A percentile compares a stretch with the other conserved stretches of the same genome.
These are phyloP conservation scores for Penicillium verhagenii DNA, from an alignment of 495 filamentous ascomycete genomes.

Conservation along the genomic window DNA sequence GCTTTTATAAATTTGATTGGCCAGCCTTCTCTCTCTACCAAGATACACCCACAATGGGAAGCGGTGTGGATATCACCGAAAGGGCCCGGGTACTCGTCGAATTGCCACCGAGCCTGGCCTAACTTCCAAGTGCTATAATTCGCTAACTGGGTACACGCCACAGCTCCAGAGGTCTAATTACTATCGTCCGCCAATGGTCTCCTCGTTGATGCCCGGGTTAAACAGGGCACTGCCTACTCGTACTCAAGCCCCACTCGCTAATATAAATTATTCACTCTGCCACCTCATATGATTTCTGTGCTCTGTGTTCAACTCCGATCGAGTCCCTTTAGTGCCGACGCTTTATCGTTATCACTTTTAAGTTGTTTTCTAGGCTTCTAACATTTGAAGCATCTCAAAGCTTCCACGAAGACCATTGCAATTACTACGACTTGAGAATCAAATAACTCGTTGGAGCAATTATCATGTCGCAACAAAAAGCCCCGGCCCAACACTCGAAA, in stretches of 20 bases:
- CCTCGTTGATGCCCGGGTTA: too few relatives aligned
- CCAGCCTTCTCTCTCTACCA: too few relatives aligned
- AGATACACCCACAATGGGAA: too few relatives aligned
- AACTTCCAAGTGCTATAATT: too few relatives aligned
- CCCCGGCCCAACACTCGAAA: constrained; percentile 1
- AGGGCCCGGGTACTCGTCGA: too few relatives aligned
- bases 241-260: not conserved
- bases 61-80: too few relatives aligned
- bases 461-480: constrained; percentile 8
- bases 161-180: too few relatives aligned
- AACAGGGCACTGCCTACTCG: too few relatives aligned
- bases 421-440: not conserved
- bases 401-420: not conserved
- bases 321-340: not conserved
- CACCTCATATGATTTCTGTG: not conserved
- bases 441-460: not conserved
- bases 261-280: not conserved
- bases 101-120: too few relatives aligned
- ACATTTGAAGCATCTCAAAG: not conserved
- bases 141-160: too few relatives aligned
- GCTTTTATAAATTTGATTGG: too few relatives aligned
- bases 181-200: too few relatives aligned
- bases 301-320: not conserved
- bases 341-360: not conserved
- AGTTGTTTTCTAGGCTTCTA: not conserved